Conservation (phyloP, 148 eudicot species). For the Heliamphora exappendiculata region DNA sequence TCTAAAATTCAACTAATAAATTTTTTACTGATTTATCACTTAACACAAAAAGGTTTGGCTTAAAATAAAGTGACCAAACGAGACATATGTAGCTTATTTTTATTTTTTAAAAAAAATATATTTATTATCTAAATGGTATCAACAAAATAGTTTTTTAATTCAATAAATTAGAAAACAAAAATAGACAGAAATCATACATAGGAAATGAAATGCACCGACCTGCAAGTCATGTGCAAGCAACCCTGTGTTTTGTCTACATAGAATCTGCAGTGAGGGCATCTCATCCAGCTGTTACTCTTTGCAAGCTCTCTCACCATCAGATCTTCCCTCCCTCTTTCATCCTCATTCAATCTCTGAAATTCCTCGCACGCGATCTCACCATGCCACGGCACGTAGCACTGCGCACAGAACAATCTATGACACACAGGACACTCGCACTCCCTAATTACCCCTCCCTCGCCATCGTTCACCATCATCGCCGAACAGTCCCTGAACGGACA, state of each 20-base stretch:
- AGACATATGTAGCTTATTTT: no score
- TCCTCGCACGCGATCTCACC: constrained; percentile 40
- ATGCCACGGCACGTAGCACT: constrained; percentile 59
- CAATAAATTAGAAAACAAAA: no score
- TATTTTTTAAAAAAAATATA: no score
- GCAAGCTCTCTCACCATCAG: constrained; percentile 50
- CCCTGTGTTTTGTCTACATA: constrained; percentile 55
- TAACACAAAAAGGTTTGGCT: no score
- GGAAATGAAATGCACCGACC: constrained; percentile 14
- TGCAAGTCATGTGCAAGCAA: constrained; percentile 55
- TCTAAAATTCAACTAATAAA: no score
- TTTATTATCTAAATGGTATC: no score
- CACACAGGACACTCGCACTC: constrained; percentile 46
- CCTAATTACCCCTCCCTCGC: neutral
- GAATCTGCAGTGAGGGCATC: constrained; percentile 43
- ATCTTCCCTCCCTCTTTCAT: constrained; percentile 42
- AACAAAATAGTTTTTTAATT: no score
- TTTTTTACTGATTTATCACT: no score
- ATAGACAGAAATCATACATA: neutral
- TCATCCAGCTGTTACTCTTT: constrained; percentile 44
- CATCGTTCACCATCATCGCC: constrained; percentile 28
- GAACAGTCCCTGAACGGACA: constrained; percentile 60
- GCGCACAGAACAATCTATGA: constrained; percentile 47
- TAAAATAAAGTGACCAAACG: no score
- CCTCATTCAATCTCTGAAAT: constrained; percentile 27